A percentile compares a stretch with the other conserved stretches of the same genome.
phyloP scores from a whole-genome alignment of 1,284 basidiomycete species.

The Singerocomus inundabilis region DNA sequence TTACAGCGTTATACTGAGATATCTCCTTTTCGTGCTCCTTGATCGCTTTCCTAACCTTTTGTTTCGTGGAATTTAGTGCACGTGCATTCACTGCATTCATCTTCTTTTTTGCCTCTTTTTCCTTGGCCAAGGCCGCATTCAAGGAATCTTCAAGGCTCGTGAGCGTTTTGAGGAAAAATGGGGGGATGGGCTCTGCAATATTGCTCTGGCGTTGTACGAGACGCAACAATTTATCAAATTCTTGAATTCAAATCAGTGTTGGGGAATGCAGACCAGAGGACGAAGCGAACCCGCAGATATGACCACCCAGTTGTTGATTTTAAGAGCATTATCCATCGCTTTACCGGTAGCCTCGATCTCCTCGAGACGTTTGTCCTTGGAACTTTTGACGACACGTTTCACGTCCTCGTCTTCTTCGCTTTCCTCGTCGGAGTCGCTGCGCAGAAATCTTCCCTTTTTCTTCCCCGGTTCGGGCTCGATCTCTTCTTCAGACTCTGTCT shows the following conservation, averaged over 20 bases:
- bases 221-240: conserved; percentile 94
- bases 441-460: conserved; percentile 49
- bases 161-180: conserved; percentile 83
- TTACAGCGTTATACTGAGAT: conserved; percentile 76
- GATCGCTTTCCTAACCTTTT: conserved; percentile 89
- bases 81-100: conserved; percentile 95
- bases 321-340: conserved; percentile 91
- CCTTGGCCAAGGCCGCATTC: conserved; percentile 73
- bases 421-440: conserved; percentile 59
- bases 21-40: conserved; percentile 90
- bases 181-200: conserved; percentile 83
- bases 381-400: conserved; percentile 76
- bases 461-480: conserved; percentile 43
- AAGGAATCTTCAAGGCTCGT: conserved; percentile 77
- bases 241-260: conserved; percentile 43
- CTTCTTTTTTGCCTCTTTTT: conserved; percentile 94
- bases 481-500: conserved; percentile 47
- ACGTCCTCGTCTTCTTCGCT: conserved; percentile 73
- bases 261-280: not conserved
- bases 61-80: conserved; percentile 95
- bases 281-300: conserved; percentile 74
- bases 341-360: conserved; percentile 90
- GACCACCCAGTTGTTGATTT: conserved; percentile 96
- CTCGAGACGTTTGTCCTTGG: conserved; percentile 82
- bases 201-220: conserved; percentile 90